A percentile compares a stretch with the other conserved stretches of the same genome.
Conservation (phyloP, 805 yeast genomes). For the Monosporozyma yasuniensis region DNA sequence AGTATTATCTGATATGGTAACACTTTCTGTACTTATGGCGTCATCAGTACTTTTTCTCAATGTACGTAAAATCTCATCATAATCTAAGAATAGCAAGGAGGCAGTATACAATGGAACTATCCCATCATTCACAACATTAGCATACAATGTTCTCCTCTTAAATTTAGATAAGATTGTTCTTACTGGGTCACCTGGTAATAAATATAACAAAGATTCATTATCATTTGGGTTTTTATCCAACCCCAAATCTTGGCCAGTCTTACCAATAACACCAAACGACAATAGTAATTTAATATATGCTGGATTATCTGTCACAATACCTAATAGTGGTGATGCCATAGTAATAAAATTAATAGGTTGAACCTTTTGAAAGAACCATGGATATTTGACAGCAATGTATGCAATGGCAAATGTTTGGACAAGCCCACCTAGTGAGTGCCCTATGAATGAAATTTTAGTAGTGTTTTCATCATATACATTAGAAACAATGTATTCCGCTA, state of each 20-base stretch:
- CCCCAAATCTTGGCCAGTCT: constrained; percentile 72
- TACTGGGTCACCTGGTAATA: constrained; percentile 56
- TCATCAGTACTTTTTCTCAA: constrained; percentile 14
- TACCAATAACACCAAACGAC: constrained; percentile 68
- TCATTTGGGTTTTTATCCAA: constrained; percentile 37
- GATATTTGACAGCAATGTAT: constrained; percentile 56
- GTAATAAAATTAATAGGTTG: constrained; percentile 62
- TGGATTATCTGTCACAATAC: constrained; percentile 72
- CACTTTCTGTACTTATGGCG: constrained; percentile 1
- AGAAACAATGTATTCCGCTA: constrained; percentile 56
- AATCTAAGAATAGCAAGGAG: constrained; percentile 59
- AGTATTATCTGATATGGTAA: constrained; percentile 6
- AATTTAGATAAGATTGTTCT: constrained; percentile 49
- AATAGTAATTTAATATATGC: constrained; percentile 60
- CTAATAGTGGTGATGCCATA: constrained; percentile 66
- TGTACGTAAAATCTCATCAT: constrained; percentile 36
- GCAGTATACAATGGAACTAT: constrained; percentile 73
- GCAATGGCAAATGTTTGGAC: constrained; percentile 73
- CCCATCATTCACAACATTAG: constrained; percentile 72
- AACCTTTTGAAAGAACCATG: constrained; percentile 54
- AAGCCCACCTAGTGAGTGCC: constrained; percentile 74
- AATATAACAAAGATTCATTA: constrained; percentile 45
- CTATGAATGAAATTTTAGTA: constrained; percentile 57
- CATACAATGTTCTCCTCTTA: constrained; percentile 59
- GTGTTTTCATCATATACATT: constrained; percentile 38